These are phyloP conservation scores for Pneumocystis jirovecii DNA, from an alignment of 1,139 yeast species.

Conservation along the genomic window DNA sequence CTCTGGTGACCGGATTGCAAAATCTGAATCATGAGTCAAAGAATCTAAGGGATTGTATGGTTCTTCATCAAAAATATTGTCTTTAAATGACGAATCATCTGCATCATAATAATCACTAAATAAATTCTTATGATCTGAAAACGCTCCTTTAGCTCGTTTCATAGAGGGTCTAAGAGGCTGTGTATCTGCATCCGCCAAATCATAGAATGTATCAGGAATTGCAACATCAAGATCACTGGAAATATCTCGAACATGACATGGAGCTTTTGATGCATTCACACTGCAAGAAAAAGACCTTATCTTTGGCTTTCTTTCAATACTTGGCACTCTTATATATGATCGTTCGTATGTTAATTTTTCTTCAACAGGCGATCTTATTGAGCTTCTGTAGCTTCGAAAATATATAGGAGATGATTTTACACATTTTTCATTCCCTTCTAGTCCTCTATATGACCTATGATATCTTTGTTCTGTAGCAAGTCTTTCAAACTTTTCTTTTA, in stretches of 20 bases:
- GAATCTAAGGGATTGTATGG: not conserved
- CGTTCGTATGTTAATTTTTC: not conserved
- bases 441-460: not conserved
- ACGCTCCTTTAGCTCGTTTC: not conserved
- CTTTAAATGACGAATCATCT: not conserved
- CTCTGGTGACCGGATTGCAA: not conserved
- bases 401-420: not conserved
- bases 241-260: not conserved
- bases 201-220: not conserved
- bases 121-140: not conserved
- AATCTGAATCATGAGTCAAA: not conserved
- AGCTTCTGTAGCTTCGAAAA: not conserved
- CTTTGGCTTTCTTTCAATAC: not conserved
- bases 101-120: not conserved
- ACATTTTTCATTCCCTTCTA: not conserved
- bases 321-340: not conserved
- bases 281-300: not conserved
- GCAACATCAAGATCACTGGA: not conserved
- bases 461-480: not conserved
- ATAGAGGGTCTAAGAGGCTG: not conserved
- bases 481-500: not conserved
- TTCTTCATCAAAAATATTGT: not conserved
- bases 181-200: not conserved
- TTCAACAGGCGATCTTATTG: not conserved
- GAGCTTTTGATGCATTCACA: not conserved